phyloP scores from a whole-genome alignment of 192 early-diverging fungal species.

The Linnemannia exigua region DNA sequence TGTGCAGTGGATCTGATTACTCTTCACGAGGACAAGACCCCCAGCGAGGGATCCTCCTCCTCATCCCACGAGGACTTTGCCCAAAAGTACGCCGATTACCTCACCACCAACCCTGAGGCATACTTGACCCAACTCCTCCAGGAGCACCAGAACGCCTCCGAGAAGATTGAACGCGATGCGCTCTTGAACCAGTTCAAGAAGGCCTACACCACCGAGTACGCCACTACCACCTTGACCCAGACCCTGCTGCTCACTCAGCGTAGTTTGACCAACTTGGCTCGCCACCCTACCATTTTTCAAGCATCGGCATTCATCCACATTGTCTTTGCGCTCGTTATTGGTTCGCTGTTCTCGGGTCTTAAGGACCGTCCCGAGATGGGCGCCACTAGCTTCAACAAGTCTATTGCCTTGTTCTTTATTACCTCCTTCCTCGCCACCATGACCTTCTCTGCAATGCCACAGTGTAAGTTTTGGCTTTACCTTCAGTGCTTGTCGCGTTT shows the following conservation, averaged over 20 bases:
- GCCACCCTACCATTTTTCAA: constrained; percentile 72
- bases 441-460: constrained; percentile 75
- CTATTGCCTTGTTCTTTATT: constrained; percentile 54
- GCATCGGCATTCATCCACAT: constrained; percentile 71
- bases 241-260: constrained; percentile 69
- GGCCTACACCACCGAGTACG: constrained; percentile 43
- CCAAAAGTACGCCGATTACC: constrained; percentile 21
- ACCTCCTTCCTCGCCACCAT: constrained; percentile 62
- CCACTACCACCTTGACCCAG: constrained; percentile 62
- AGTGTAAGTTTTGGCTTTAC: constrained; percentile 69
- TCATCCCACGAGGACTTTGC: constrained; percentile 22
- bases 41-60: constrained; percentile 1
- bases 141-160: constrained; percentile 20
- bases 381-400: constrained; percentile 61
- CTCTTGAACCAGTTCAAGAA: constrained; percentile 38
- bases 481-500: constrained; percentile 65
- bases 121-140: constrained; percentile 29
- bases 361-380: constrained; percentile 46
- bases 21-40: constrained; percentile 21
- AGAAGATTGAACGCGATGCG: constrained; percentile 36
- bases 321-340: constrained; percentile 60
- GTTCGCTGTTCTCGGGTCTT: constrained; percentile 50
- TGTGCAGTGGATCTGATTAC: constrained; percentile 27
- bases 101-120: constrained; percentile 29
- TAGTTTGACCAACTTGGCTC: constrained; percentile 74